These are phyloP conservation scores for Ogataea glucozyma DNA, from an alignment of 805 yeast genomes.

Conservation along the genomic window DNA sequence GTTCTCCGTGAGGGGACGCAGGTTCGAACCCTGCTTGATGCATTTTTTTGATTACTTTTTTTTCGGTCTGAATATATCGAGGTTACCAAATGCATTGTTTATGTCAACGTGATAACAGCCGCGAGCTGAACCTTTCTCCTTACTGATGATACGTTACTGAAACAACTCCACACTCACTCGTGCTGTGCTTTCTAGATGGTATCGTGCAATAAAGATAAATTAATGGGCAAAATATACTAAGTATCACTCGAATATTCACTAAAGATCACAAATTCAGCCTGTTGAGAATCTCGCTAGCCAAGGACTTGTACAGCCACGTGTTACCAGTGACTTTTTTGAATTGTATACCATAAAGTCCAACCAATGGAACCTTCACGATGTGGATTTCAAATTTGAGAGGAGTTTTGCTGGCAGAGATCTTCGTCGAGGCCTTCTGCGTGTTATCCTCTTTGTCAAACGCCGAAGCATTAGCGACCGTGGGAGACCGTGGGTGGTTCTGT, in stretches of 20 bases:
- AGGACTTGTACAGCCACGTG: conserved; percentile 90
- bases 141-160: no score
- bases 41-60: conserved; percentile 26
- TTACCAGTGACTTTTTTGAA: conserved; percentile 92
- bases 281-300: conserved; percentile 80
- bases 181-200: neutral
- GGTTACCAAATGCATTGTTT: neutral
- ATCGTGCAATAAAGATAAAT: conserved; percentile 7
- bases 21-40: conserved; percentile 36
- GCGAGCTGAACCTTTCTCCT: no score
- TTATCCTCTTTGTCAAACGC: conserved; percentile 11
- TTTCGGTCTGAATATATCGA: conserved; percentile 5
- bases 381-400: conserved; percentile 89
- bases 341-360: conserved; percentile 90
- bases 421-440: conserved; percentile 10
- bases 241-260: neutral
- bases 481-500: conserved; percentile 28
- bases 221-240: neutral
- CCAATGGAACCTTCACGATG: conserved; percentile 87
- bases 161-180: no score
- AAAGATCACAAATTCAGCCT: conserved; percentile 58
- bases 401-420: conserved; percentile 37
- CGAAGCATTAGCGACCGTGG: conserved; percentile 14
- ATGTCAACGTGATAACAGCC: neutral
- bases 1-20: conserved; percentile 35